These are phyloP conservation scores for Rhododendron ferrugineum DNA, from an alignment of 148 eudicot species.

Conservation along the genomic window DNA sequence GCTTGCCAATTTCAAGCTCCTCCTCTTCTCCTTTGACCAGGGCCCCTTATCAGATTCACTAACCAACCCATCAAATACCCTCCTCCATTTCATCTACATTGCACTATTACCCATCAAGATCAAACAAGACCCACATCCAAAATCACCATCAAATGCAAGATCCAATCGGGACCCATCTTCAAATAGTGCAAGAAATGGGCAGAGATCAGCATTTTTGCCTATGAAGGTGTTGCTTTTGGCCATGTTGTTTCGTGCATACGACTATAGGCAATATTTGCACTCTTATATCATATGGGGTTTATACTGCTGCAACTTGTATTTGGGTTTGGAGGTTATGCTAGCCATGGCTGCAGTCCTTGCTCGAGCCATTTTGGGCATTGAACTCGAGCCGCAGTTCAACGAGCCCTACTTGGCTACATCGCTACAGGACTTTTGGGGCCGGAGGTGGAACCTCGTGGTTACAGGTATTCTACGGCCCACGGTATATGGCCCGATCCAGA, in stretches of 20 bases:
- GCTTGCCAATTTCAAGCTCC: too few species aligned
- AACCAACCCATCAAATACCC: slow-evolving; percentile 11
- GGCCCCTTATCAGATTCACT: too few species aligned
- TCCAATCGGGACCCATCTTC: not conserved
- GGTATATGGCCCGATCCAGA: slow-evolving; percentile 33
- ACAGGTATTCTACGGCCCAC: slow-evolving; percentile 37
- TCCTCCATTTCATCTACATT: slow-evolving; percentile 33
- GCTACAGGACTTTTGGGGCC: slow-evolving; percentile 66
- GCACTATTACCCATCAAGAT: slow-evolving; percentile 50
- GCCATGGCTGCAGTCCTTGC: slow-evolving; percentile 25
- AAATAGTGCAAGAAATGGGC: not conserved
- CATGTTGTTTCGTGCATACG: slow-evolving; percentile 19
- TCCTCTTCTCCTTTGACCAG: too few species aligned
- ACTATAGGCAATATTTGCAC: slow-evolving; percentile 17
- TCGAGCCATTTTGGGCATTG: slow-evolving; percentile 32
- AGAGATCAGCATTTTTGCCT: slow-evolving; percentile 1
- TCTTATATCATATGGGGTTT: slow-evolving; percentile 13
- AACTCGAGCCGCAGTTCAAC: slow-evolving; percentile 39
- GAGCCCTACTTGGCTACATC: slow-evolving; percentile 54
- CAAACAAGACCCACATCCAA: slow-evolving; percentile 9
- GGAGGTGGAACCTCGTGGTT: slow-evolving; percentile 63
- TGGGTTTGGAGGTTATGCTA: slow-evolving; percentile 31
- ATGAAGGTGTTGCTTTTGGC: slow-evolving; percentile 25
- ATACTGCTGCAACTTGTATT: slow-evolving; percentile 38
- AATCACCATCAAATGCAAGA: not conserved